A percentile compares a stretch with the other conserved stretches of the same genome.
Conservation (phyloP, 805 yeast genomes). For the Ogataea philodendri region DNA sequence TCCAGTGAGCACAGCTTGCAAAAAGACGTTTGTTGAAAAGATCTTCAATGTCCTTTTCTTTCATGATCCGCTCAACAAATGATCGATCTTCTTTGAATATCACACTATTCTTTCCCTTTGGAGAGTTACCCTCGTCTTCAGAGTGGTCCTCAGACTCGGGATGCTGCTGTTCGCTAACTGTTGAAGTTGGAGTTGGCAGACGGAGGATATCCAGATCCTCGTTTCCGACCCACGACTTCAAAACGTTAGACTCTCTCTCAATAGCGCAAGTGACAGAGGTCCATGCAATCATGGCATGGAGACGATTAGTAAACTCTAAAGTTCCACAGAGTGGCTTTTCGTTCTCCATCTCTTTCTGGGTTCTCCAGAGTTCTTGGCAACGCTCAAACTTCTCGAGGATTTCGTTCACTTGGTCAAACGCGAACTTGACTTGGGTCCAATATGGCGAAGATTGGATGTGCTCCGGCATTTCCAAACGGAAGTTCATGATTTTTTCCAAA, state of each 20-base stretch:
- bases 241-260: constrained; percentile 53
- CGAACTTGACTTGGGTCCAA: constrained; percentile 31
- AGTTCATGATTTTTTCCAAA: constrained; percentile 64
- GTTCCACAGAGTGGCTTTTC: constrained; percentile 73
- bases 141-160: constrained; percentile 5
- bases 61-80: constrained; percentile 79
- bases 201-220: constrained; percentile 65
- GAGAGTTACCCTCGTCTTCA: constrained; percentile 9
- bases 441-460: constrained; percentile 20
- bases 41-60: constrained; percentile 71
- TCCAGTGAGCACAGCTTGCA: constrained; percentile 72
- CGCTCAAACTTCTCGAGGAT: constrained; percentile 61
- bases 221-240: constrained; percentile 82
- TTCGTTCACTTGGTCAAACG: constrained; percentile 50
- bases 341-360: constrained; percentile 68
- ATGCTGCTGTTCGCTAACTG: background rate
- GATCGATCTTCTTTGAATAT: constrained; percentile 63
- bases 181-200: constrained; percentile 18
- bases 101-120: constrained; percentile 17
- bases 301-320: constrained; percentile 58
- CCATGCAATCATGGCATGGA: constrained; percentile 86
- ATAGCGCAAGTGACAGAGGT: constrained; percentile 69
- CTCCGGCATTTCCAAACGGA: constrained; percentile 50
- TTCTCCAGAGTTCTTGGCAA: constrained; percentile 77
- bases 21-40: constrained; percentile 70